These are phyloP conservation scores for Boletus reticuloceps DNA, from an alignment of 768 basidiomycete genomes.

Conservation along the genomic window DNA sequence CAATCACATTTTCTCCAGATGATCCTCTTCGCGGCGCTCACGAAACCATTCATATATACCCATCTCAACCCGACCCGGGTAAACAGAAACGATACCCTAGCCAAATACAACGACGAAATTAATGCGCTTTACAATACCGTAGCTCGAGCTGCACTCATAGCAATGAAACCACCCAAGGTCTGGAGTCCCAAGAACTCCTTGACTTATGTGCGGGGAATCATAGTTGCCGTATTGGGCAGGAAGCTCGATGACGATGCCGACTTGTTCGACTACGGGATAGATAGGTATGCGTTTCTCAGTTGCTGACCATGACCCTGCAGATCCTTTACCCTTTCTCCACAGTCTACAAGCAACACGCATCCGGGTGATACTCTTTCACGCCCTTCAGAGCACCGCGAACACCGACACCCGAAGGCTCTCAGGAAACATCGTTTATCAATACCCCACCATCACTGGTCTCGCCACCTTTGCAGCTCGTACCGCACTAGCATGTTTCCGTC, in stretches of 20 bases:
- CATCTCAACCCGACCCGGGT: neutral
- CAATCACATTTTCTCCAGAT: conserved; percentile 4
- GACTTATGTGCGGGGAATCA: conserved; percentile 10
- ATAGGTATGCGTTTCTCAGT: conserved; percentile 5
- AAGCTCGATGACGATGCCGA: conserved; percentile 8
- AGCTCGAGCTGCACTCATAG: neutral
- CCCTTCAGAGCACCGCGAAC: conserved; percentile 26
- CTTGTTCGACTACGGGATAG: conserved; percentile 9
- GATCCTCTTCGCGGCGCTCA: conserved; percentile 10
- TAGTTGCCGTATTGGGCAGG: conserved; percentile 11
- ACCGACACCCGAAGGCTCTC: conserved; percentile 21
- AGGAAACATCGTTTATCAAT: conserved; percentile 34
- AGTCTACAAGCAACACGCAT: conserved; percentile 43
- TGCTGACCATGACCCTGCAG: neutral
- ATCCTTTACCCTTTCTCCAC: neutral
- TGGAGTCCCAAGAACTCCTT: conserved; percentile 17
- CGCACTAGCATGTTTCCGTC: conserved; percentile 9
- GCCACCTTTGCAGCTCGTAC: conserved; percentile 16
- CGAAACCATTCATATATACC: conserved; percentile 12
- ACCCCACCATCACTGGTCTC: conserved; percentile 33
- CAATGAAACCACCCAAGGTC: conserved; percentile 13
- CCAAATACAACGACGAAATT: conserved; percentile 11
- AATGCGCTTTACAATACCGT: conserved; percentile 9
- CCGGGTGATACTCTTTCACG: conserved; percentile 37
- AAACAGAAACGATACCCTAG: conserved; percentile 13